A percentile compares a stretch with the other conserved stretches of the same genome.
Conservation (phyloP, 2,329 filamentous ascomycete genomes). For the Phaeosphaeriaceae sp. region DNA sequence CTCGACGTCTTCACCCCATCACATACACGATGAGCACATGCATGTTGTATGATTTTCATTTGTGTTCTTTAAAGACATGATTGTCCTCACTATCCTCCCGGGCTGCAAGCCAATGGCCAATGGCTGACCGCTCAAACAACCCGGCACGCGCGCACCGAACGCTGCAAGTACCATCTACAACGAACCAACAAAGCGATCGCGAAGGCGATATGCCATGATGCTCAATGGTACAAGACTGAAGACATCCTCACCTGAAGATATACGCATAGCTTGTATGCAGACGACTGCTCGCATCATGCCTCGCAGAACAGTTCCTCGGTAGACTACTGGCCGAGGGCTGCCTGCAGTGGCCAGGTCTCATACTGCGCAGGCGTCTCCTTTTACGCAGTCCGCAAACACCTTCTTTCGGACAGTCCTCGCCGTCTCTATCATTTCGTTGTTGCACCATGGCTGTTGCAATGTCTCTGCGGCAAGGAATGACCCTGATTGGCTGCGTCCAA, state of each 20-base stretch:
- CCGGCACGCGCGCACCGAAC: background rate
- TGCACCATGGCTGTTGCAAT: background rate
- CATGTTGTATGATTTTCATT: background rate
- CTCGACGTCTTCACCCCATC: background rate
- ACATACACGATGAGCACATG: background rate
- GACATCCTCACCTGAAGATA: background rate
- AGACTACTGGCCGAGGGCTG: background rate
- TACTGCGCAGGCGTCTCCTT: background rate
- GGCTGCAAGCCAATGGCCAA: background rate
- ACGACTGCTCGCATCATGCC: background rate
- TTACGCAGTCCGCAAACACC: background rate
- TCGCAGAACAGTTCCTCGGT: background rate
- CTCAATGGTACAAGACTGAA: background rate
- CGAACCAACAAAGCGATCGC: background rate
- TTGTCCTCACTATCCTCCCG: background rate
- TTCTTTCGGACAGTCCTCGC: no score
- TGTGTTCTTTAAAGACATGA: no score
- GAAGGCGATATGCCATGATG: background rate
- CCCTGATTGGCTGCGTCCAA: conserved; percentile 15
- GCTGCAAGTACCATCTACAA: background rate
- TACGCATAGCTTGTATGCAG: background rate
- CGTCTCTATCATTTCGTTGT: background rate
- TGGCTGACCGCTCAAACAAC: background rate
- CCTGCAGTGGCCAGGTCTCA: background rate
- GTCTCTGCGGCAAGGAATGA: background rate